A percentile compares a stretch with the other conserved stretches of the same genome.
Evolutionary conservation across 352 stramenopile genomes (phyloP).

Genomic region (Phytophthora constricta): DNA sequence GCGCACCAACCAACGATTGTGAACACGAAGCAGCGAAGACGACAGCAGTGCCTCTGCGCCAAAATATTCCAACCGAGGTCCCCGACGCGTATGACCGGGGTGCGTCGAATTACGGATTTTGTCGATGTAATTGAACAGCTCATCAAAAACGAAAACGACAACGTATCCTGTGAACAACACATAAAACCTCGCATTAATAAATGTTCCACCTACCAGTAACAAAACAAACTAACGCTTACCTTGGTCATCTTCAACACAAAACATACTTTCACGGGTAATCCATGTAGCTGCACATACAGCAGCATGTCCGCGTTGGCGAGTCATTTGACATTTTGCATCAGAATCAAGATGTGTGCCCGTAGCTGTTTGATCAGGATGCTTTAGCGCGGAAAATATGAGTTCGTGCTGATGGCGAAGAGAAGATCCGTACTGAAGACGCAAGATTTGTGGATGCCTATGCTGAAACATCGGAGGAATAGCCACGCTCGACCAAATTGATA

Average conservation of each 20-base stretch:
- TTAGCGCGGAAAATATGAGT: background rate
- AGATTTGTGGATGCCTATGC: slow-evolving; percentile 24
- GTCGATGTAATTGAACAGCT: slow-evolving; percentile 9
- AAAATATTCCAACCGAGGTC: background rate
- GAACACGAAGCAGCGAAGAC: slow-evolving; percentile 20
- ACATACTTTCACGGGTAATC: slow-evolving; percentile 32
- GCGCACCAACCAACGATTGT: slow-evolving; percentile 39
- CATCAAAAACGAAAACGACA: slow-evolving; percentile 39
- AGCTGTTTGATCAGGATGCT: background rate
- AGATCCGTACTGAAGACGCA: slow-evolving; percentile 10
- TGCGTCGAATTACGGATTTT: background rate
- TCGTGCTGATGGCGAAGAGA: background rate
- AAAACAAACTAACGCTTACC: slow-evolving; percentile 18
- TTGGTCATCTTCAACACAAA: slow-evolving; percentile 52
- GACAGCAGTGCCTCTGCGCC: background rate
- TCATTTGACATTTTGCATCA: background rate
- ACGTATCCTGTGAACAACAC: slow-evolving; percentile 28
- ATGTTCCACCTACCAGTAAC: background rate
- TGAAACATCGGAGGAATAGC: slow-evolving; percentile 36
- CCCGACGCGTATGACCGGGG: background rate
- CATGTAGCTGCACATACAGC: slow-evolving; percentile 34
- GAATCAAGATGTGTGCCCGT: background rate
- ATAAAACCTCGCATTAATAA: background rate
- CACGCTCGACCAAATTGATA: slow-evolving; percentile 50
- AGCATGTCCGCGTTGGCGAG: background rate